phyloP scores from a whole-genome alignment of 352 stramenopile genomes.

The Pythium aphanidermatum region DNA sequence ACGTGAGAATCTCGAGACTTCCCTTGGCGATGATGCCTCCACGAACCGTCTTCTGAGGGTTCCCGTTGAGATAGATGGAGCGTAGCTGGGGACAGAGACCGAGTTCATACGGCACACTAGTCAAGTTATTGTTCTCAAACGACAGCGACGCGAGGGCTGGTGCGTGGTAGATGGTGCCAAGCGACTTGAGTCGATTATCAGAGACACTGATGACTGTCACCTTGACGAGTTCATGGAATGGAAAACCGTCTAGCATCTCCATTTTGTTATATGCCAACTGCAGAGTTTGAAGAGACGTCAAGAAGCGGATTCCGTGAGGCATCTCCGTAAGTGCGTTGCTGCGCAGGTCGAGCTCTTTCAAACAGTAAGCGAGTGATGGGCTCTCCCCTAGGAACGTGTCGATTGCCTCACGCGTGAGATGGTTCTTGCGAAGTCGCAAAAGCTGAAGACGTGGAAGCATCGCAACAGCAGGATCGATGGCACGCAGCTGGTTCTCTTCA shows the following conservation, averaged over 20 bases:
- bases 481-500: conserved; percentile 60
- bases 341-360: conserved; percentile 67
- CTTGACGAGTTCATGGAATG: conserved; percentile 39
- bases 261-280: conserved; percentile 70
- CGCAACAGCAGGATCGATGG: conserved; percentile 35
- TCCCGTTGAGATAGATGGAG: conserved; percentile 80
- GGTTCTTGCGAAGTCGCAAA: conserved; percentile 70
- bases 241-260: conserved; percentile 55
- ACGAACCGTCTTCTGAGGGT: conserved; percentile 77
- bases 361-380: background rate
- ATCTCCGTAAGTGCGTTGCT: conserved; percentile 54
- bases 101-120: conserved; percentile 50
- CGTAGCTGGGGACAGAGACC: conserved; percentile 56
- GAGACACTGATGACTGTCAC: conserved; percentile 61
- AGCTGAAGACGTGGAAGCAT: conserved; percentile 44
- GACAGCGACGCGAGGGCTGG: conserved; percentile 61
- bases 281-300: conserved; percentile 50
- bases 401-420: conserved; percentile 39
- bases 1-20: conserved; percentile 59
- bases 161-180: conserved; percentile 56
- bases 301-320: conserved; percentile 26
- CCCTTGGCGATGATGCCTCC: conserved; percentile 69
- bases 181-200: conserved; percentile 67
- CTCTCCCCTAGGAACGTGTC: conserved; percentile 30
- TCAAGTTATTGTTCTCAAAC: conserved; percentile 84